Conservation (phyloP, 2,329 filamentous ascomycete species). For the Exophiala phaeomuriformis region DNA sequence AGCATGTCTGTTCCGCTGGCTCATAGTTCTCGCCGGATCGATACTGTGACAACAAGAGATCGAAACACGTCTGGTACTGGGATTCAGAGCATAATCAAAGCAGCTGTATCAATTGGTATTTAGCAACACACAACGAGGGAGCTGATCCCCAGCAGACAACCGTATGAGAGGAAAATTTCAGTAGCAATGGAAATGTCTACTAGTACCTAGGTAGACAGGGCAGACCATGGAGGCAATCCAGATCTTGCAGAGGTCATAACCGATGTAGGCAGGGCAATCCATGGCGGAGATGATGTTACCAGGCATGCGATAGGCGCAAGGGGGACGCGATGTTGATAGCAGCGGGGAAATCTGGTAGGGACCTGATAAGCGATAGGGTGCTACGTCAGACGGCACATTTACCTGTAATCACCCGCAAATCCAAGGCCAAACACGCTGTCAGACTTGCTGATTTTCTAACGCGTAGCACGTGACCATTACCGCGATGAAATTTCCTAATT, state of each 20-base stretch:
- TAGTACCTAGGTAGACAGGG: not conserved
- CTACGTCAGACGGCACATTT: not conserved
- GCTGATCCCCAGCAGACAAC: too few relatives aligned
- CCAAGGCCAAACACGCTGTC: not conserved
- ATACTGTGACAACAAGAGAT: not conserved
- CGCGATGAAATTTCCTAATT: not conserved
- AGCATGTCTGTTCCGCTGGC: constrained; percentile 17
- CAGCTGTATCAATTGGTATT: too few relatives aligned
- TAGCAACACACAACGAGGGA: too few relatives aligned
- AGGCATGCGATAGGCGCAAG: not conserved
- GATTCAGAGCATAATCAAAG: not conserved
- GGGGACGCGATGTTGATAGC: not conserved
- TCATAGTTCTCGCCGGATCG: constrained; percentile 15
- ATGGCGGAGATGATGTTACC: not conserved
- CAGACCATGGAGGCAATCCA: not conserved
- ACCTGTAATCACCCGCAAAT: not conserved
- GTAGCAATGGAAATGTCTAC: not conserved
- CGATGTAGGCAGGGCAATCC: not conserved
- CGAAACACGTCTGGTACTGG: not conserved
- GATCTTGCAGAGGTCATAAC: not conserved
- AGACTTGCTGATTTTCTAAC: not conserved
- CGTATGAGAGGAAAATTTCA: not conserved
- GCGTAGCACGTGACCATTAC: not conserved
- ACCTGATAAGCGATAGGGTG: not conserved
- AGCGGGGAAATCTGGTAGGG: not conserved